A percentile compares a stretch with the other conserved stretches of the same genome.
Evolutionary conservation across 768 basidiomycete species (phyloP).

Genomic region (Tricholoma flavovirens): DNA sequence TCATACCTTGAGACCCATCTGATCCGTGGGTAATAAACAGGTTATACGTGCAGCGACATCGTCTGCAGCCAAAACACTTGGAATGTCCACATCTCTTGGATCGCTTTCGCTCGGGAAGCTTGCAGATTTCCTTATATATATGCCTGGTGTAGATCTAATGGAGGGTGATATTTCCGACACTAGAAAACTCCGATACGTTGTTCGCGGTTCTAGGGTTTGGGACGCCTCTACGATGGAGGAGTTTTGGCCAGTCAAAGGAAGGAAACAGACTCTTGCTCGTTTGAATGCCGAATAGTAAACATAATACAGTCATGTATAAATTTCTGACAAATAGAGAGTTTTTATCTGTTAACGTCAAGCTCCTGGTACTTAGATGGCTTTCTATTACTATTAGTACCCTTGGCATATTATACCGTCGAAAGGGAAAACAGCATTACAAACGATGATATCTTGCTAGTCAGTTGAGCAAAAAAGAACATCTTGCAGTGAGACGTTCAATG

Average conservation of each 20-base stretch:
- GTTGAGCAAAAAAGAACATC: neutral
- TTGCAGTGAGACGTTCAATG: no score
- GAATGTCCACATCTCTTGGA: conserved; percentile 56
- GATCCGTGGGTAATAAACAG: conserved; percentile 23
- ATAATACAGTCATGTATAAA: neutral
- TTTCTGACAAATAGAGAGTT: no score
- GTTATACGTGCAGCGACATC: conserved; percentile 66
- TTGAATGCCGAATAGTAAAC: conserved; percentile 43
- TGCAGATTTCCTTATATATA: conserved; percentile 67
- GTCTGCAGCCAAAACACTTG: conserved; percentile 58
- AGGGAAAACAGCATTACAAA: neutral
- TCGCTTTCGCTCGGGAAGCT: conserved; percentile 61
- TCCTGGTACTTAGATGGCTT: no score
- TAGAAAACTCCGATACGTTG: conserved; percentile 48
- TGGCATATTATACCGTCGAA: neutral
- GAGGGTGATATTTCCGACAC: conserved; percentile 45
- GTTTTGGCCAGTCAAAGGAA: conserved; percentile 64
- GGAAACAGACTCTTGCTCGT: conserved; percentile 48
- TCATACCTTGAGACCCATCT: neutral
- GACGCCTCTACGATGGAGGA: conserved; percentile 62
- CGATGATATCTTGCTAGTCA: neutral
- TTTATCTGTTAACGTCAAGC: no score
- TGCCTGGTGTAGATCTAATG: conserved; percentile 53
- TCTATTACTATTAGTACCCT: neutral
- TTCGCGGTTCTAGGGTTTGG: conserved; percentile 67